phyloP scores from a whole-genome alignment of 306 rosid genomes.

The Crataegus laevigata region DNA sequence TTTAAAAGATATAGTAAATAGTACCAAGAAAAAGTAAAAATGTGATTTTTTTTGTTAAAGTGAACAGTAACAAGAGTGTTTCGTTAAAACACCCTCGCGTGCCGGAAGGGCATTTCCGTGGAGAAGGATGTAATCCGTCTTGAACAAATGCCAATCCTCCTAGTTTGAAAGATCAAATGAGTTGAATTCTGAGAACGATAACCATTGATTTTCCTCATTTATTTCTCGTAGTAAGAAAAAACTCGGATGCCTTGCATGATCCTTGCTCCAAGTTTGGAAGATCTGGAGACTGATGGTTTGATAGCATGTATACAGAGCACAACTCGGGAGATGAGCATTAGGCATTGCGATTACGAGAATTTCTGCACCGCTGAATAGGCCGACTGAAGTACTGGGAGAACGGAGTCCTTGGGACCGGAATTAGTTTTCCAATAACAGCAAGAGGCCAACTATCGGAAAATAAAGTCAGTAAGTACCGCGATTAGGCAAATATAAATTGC shows the following conservation, averaged over 20 bases:
- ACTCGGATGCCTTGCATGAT: background rate
- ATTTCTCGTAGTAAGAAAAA: background rate
- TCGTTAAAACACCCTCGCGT: too few relatives aligned
- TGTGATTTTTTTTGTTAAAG: too few relatives aligned
- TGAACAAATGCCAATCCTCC: background rate
- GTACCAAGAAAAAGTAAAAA: too few relatives aligned
- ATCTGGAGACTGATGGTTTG: background rate
- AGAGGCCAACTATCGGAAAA: conserved; percentile 79
- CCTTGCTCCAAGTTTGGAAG: background rate
- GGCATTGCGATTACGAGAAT: background rate
- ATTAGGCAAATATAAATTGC: background rate
- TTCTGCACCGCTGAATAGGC: conserved; percentile 31
- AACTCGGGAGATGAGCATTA: background rate
- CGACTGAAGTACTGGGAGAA: conserved; percentile 23
- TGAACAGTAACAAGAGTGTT: too few relatives aligned
- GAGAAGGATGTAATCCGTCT: background rate
- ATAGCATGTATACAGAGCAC: background rate
- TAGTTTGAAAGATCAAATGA: background rate
- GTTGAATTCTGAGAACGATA: background rate
- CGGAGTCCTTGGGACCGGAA: conserved; percentile 78
- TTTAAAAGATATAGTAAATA: too few relatives aligned
- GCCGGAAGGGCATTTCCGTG: background rate
- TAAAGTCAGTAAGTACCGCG: background rate
- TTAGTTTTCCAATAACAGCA: conserved; percentile 61
- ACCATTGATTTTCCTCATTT: background rate